A percentile compares a stretch with the other conserved stretches of the same genome.
Conservation (phyloP, 192 early-diverging fungal genomes). For the Umbelopsis sp. region DNA sequence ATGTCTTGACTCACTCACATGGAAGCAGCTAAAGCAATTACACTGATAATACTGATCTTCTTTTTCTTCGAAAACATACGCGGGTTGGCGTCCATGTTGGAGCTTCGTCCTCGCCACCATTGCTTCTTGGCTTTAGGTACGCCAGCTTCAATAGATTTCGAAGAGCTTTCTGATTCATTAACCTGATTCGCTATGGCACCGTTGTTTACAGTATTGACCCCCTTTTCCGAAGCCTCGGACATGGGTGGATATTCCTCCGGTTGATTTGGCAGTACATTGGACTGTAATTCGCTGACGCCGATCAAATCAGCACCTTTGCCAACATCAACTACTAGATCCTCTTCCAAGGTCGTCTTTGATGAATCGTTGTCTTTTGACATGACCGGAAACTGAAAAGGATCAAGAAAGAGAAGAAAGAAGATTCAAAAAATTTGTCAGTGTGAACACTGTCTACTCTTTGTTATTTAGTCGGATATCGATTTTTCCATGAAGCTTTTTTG, state of each 20-base stretch:
- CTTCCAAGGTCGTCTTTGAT: neutral
- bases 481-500: neutral
- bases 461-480: neutral
- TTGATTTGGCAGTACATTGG: neutral
- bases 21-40: constrained; percentile 12
- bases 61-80: neutral
- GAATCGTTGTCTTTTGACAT: neutral
- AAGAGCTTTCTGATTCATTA: neutral
- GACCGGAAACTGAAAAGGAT: too few relatives aligned
- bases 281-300: neutral
- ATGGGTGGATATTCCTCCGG: neutral
- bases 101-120: constrained; percentile 8
- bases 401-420: constrained; percentile 2
- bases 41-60: neutral
- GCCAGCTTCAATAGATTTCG: neutral
- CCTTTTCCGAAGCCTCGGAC: neutral
- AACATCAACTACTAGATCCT: constrained; percentile 1
- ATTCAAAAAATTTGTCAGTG: neutral
- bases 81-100: constrained; percentile 1
- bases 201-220: too few relatives aligned
- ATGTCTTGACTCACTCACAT: neutral
- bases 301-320: constrained; percentile 1
- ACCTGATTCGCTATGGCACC: neutral
- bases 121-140: neutral
- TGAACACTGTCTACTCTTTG: too few relatives aligned